A percentile compares a stretch with the other conserved stretches of the same genome.
phyloP scores from a whole-genome alignment of 139 green algal genomes.

The Volvox reticuliferus region DNA sequence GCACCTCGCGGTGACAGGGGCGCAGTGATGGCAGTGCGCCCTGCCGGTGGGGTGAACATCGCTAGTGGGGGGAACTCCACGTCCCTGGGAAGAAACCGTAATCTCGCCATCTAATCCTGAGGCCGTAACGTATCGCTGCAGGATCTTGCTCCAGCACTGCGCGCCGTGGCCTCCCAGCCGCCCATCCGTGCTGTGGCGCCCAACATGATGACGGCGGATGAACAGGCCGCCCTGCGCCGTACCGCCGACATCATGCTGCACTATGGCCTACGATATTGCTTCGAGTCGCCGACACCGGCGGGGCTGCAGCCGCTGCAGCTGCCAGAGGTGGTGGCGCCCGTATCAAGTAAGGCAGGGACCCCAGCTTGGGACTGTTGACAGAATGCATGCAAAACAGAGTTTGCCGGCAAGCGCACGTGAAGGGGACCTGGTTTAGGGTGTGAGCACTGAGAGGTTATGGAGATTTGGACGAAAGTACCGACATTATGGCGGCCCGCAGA shows the following conservation, averaged over 20 bases:
- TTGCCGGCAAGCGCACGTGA: too few species aligned
- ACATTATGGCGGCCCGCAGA: neutral
- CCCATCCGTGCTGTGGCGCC: conserved; percentile 68
- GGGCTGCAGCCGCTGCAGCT: conserved; percentile 34
- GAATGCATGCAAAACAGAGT: too few species aligned
- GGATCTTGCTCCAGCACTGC: conserved; percentile 72
- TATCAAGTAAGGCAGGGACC: conserved; percentile 10
- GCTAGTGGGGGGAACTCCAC: too few species aligned
- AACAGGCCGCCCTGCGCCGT: conserved; percentile 59
- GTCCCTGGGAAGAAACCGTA: too few species aligned
- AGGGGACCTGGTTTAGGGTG: too few species aligned
- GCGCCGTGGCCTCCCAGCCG: conserved; percentile 60
- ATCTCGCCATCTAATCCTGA: too few species aligned
- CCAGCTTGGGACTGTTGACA: too few species aligned
- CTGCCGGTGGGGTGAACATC: too few species aligned
- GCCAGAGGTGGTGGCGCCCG: conserved; percentile 13
- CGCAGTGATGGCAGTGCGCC: too few species aligned
- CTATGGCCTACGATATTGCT: conserved; percentile 76
- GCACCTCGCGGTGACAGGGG: too few species aligned
- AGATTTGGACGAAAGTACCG: too few species aligned
- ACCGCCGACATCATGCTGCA: conserved; percentile 63
- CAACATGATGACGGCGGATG: conserved; percentile 69
- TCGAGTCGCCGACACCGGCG: conserved; percentile 46
- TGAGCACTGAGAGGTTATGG: too few species aligned
- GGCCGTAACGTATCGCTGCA: neutral